Base-by-base conservation (phyloP, 2,329 filamentous ascomycete genomes). In the Hymenoscyphus fructigenus region DNA sequence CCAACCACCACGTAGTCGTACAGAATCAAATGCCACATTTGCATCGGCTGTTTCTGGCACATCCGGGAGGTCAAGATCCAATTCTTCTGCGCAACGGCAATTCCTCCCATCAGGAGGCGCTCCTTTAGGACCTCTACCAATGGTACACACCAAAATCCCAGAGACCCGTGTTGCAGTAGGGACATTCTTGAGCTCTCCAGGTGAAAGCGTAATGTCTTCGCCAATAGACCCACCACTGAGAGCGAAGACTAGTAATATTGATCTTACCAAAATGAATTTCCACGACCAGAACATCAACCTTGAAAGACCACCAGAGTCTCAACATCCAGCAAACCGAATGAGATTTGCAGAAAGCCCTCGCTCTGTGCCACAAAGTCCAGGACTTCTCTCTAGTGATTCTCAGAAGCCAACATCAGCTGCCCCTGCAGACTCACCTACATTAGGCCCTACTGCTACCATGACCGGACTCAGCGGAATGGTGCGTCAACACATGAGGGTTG, bases 381-480 rank as follows among this genome's bases (percentile, higher is more conserved):
- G 26, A 20, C 47, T 57, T 32, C 14, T 57, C 58, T 62, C 44
- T 57, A 60, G 38, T 20, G 64, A 63, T 15, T 55, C 20, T 6
- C 15, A 47, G 10, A 65, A 62, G 12, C 55, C 57, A 29, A 20
- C 53, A 26, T 26, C 63, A 32, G 61, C 64, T 14, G 56, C 62
- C 28, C 69, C 71, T 41, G 67, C 65, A 4, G 92, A 96, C 72
- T 96, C 93, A 0, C 93, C 93, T 0, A 96, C 92, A 0, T 79
- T 97, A 5, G 90, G 90, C 1, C 89, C 91, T 0, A 81, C 81
- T 17, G 5, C 57, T 38, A 59, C 57, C 9, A 66, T 56, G 60
- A 79, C 80, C 20, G 92, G 91, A 0, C 81, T 97, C 17, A 94
- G 89, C 72, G 91, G 90, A 1, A 85, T 97, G 81, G 88, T 97